Base-by-base conservation (phyloP, 2,329 filamentous ascomycete species). In the Alternaria sp. region DNA sequence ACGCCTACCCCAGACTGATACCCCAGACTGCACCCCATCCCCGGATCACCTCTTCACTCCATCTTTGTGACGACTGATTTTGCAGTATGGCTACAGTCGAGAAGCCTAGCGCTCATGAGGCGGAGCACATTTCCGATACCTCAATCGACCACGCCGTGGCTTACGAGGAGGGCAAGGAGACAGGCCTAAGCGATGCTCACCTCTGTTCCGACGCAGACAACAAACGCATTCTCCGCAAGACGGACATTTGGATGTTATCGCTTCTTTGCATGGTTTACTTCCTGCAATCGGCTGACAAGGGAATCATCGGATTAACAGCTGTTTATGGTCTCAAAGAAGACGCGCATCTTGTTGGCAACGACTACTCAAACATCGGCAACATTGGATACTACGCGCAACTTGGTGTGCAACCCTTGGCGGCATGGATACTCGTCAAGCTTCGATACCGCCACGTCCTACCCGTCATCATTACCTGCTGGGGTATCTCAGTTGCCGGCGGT, bases 341-440 rank as follows among this genome's bases (percentile, higher is more conserved):
- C 11, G 66, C 68, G 9, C 54, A 81, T 8, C 77, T 85, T 6
- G 62, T 69, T 2, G 82, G 81, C 32, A 76, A 81, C 48, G 71
- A 84, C 62, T 84, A 84, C 63, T 78, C 78, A 34, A 83, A 81
- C 78, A 75, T 83, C 4, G 81, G 81, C 1, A 80, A 78, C 36
- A 78, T 83, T 26, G 82, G 84, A 53, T 83, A 83, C 66, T 79
- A 83, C 38, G 80, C 80, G n/a, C 85, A 85, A 69, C 78, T 87
- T 3, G 72, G 79, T 9, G 84, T 82, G 71, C 81, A 83, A 18
- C 85, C 84, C 64, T 82, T 84, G 0, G 83, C 83, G 0, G 83
- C 83, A 0, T 66, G 84, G 4, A 73, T 86, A 11, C 75, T 86
- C 18, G 79, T 84, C 63, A 83, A 83, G 0, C 68, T 85, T 7